Evolutionary conservation across 169 alveolate species (phyloP).

Genomic region (Theileria sp.): DNA sequence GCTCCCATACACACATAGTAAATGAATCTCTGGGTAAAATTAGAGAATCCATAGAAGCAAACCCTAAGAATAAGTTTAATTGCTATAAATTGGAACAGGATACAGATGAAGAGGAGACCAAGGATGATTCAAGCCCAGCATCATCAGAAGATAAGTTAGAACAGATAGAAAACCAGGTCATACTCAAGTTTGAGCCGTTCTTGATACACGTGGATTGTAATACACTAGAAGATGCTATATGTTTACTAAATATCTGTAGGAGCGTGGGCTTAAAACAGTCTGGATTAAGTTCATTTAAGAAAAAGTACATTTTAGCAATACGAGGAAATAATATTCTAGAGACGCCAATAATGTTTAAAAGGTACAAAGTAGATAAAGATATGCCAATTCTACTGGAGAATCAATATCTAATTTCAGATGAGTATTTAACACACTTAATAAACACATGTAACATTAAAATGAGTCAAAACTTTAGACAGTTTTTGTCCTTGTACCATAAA

Average conservation of each 20-base stretch:
- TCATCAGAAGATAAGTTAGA: not conserved
- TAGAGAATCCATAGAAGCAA: slow-evolving; percentile 23
- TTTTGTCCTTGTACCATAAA: slow-evolving; percentile 50
- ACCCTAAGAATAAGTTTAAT: slow-evolving; percentile 42
- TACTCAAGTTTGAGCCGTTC: slow-evolving; percentile 74
- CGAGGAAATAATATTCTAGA: slow-evolving; percentile 60
- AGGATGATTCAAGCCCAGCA: not conserved
- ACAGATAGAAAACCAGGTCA: slow-evolving; percentile 20
- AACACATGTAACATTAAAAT: slow-evolving; percentile 45
- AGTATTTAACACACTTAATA: slow-evolving; percentile 25
- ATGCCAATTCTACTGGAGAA: not conserved
- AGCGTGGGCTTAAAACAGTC: slow-evolving; percentile 74
- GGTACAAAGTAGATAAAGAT: not conserved
- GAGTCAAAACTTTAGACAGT: slow-evolving; percentile 30
- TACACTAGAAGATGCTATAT: slow-evolving; percentile 52
- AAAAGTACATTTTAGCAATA: slow-evolving; percentile 63
- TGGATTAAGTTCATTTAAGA: slow-evolving; percentile 62
- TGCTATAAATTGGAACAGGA: slow-evolving; percentile 36
- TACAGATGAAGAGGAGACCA: slow-evolving; percentile 2
- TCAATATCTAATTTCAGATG: slow-evolving; percentile 41
- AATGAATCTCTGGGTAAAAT: not conserved
- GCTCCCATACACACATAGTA: slow-evolving; percentile 25
- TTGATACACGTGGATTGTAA: slow-evolving; percentile 72
- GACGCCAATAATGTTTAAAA: slow-evolving; percentile 40
- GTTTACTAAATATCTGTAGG: slow-evolving; percentile 61